Evolutionary conservation across 345 rosid species (phyloP).

Genomic region (Rhodamnia argentea): DNA sequence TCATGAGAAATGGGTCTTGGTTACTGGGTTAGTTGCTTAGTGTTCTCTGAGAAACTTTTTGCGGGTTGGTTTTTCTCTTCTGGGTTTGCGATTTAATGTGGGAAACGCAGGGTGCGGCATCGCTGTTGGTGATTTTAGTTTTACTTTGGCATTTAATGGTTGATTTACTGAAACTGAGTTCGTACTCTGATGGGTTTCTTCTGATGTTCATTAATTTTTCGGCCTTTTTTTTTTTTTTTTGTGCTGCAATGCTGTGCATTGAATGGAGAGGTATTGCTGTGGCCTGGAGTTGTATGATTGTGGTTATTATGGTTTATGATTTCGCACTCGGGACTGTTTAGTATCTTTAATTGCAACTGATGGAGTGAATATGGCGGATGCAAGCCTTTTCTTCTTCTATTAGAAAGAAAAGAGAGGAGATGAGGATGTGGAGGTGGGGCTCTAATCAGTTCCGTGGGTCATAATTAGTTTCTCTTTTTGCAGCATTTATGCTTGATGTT

Average conservation of each 20-base stretch:
- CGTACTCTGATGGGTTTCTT: not conserved
- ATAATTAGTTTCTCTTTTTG: not conserved
- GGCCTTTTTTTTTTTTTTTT: not conserved
- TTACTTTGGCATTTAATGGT: not conserved
- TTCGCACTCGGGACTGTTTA: not conserved
- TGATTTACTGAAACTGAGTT: not conserved
- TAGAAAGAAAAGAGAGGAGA: not conserved
- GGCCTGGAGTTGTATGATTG: not conserved
- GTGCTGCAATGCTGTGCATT: not conserved
- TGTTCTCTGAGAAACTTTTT: not conserved
- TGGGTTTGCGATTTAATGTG: not conserved
- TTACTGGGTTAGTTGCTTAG: not conserved
- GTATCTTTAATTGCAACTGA: not conserved
- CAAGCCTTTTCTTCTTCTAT: not conserved
- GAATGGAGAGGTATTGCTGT: not conserved
- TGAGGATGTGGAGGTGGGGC: not conserved
- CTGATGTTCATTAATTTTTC: not conserved
- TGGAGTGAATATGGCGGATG: not conserved
- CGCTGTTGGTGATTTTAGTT: not conserved
- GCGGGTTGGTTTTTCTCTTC: not conserved
- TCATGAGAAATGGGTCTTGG: not conserved
- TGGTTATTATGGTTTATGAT: not conserved
- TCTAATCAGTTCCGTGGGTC: not conserved
- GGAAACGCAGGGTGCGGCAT: not conserved
- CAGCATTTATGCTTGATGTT: not conserved